Conservation (phyloP, 2,329 filamentous ascomycete species). For the Neurospora sp. region DNA sequence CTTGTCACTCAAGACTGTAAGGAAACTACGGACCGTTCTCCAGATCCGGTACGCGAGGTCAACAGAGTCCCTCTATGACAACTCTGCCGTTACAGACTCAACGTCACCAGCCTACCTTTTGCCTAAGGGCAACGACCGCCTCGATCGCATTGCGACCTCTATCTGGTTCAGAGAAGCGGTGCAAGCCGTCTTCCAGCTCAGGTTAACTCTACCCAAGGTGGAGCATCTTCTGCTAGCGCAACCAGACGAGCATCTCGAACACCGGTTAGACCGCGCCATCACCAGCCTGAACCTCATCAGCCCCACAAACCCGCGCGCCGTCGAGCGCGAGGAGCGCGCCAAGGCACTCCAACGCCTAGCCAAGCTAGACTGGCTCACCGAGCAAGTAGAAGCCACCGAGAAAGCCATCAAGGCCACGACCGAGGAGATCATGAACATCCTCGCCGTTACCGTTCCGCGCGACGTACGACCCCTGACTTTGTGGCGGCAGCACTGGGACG, state of each 20-base stretch:
- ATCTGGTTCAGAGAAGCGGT: constrained; percentile 8
- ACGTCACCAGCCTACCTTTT: neutral
- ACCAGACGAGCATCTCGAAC: neutral
- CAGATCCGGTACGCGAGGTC: constrained; percentile 8
- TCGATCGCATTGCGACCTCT: constrained; percentile 7
- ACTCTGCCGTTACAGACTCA: too few species aligned
- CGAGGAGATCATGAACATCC: neutral
- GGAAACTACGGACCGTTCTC: constrained; percentile 10
- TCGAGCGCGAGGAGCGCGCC: constrained; percentile 1
- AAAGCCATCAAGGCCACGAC: neutral
- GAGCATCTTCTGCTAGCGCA: neutral
- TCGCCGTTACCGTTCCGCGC: constrained; percentile 2
- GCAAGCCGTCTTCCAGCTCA: constrained; percentile 1
- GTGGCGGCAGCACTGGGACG: neutral
- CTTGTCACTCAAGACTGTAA: neutral
- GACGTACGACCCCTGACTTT: neutral
- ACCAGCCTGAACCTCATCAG: neutral
- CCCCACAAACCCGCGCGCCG: neutral
- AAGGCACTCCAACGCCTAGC: constrained; percentile 5
- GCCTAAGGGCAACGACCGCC: neutral
- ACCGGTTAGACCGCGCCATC: constrained; percentile 4
- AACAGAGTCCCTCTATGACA: neutral
- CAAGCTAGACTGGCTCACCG: constrained; percentile 5
- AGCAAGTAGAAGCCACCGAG: neutral
- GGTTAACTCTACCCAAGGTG: neutral